These are phyloP conservation scores for Vitis cinerea DNA, from an alignment of 164 flowering plant genomes.

Conservation along the genomic window DNA sequence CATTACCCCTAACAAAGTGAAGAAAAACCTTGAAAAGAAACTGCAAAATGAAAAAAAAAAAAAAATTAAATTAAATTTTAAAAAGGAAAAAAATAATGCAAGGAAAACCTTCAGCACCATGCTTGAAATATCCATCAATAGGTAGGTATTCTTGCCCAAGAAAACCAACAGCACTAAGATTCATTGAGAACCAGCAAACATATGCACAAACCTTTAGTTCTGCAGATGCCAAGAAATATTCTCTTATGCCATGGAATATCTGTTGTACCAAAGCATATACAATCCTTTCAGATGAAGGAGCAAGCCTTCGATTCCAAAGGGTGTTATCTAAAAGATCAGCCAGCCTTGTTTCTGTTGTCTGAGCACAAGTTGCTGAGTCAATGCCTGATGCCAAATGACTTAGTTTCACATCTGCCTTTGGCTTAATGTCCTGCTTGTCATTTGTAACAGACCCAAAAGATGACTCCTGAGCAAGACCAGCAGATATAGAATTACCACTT, in stretches of 20 bases:
- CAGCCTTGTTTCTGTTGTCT: slow-evolving; percentile 77
- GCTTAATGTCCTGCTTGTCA: slow-evolving; percentile 66
- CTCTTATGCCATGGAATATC: slow-evolving; percentile 93
- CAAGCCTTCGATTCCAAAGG: slow-evolving; percentile 94
- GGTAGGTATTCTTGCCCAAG: too few relatives aligned
- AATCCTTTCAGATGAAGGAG: slow-evolving; percentile 96
- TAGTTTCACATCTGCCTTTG: slow-evolving; percentile 67
- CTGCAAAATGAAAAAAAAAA: too few relatives aligned
- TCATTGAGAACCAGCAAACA: not conserved
- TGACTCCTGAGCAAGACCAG: slow-evolving; percentile 52
- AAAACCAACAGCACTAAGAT: not conserved
- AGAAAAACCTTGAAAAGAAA: too few relatives aligned
- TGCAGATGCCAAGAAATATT: slow-evolving; percentile 84
- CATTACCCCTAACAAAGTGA: not conserved
- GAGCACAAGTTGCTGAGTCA: slow-evolving; percentile 48
- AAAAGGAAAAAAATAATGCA: too few relatives aligned
- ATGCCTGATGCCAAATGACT: slow-evolving; percentile 61
- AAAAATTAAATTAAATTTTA: too few relatives aligned
- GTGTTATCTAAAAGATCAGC: slow-evolving; percentile 95
- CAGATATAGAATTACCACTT: slow-evolving; percentile 29
- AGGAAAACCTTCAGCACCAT: too few relatives aligned
- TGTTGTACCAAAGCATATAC: slow-evolving; percentile 96
- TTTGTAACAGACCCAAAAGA: slow-evolving; percentile 35
- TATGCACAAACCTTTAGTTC: slow-evolving; percentile 71
- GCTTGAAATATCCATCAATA: too few relatives aligned